Evolutionary conservation across 139 green algal genomes (phyloP).

Genomic region (Volvox africanus): DNA sequence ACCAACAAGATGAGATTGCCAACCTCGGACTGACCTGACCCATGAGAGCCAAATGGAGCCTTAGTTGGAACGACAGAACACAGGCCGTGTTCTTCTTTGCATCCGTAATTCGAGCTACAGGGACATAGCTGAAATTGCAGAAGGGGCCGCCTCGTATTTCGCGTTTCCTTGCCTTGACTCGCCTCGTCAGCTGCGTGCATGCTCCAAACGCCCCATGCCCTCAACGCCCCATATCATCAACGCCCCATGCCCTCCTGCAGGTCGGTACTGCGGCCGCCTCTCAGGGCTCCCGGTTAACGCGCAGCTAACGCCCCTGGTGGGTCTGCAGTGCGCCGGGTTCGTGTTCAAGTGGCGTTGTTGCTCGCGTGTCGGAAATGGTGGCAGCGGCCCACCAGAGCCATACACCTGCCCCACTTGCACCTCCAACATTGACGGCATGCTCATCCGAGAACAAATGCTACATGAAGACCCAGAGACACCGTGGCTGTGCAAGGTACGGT

Average conservation of each 20-base stretch:
- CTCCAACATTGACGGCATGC: conserved; percentile 14
- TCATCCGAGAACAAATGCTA: conserved; percentile 43
- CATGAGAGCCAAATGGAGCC: too few relatives aligned
- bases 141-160: too few relatives aligned
- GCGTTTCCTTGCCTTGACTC: too few relatives aligned
- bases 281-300: background rate
- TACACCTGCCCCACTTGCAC: background rate
- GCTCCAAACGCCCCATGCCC: too few relatives aligned
- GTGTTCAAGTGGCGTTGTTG: conserved; percentile 28
- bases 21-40: too few relatives aligned
- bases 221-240: background rate
- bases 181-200: too few relatives aligned
- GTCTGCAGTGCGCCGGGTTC: conserved; percentile 25
- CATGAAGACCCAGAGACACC: conserved; percentile 45
- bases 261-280: conserved; percentile 37
- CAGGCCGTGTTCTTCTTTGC: too few relatives aligned
- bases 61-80: too few relatives aligned
- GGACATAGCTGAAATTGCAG: too few relatives aligned
- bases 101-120: too few relatives aligned
- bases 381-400: background rate
- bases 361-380: background rate
- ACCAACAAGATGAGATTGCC: too few relatives aligned
- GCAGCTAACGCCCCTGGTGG: conserved; percentile 5
- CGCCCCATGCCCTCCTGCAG: background rate
- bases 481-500: conserved; percentile 43